Evolutionary conservation across 768 basidiomycete species (phyloP).

Genomic region (Tylopilus balloui): DNA sequence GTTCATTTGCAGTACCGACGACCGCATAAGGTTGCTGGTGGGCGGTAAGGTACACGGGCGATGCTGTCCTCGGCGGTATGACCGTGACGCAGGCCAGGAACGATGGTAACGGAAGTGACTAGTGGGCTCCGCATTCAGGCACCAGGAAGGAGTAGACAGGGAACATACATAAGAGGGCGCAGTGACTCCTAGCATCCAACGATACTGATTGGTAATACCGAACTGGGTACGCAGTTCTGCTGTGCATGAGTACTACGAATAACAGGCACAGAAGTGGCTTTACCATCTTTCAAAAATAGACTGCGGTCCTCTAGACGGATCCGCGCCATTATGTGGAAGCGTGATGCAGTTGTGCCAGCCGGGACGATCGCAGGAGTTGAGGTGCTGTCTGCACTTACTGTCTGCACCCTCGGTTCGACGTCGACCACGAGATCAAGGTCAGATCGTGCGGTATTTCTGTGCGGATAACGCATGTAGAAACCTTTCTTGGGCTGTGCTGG

Average conservation of each 20-base stretch:
- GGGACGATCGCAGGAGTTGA: conserved; percentile 4
- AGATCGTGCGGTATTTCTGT: conserved; percentile 39
- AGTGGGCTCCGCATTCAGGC: not conserved
- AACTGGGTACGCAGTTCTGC: conserved; percentile 32
- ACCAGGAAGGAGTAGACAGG: not conserved
- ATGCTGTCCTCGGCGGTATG: conserved; percentile 34
- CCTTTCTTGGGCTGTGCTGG: conserved; percentile 2
- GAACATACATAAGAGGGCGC: conserved; percentile 46
- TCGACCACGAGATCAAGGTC: conserved; percentile 31
- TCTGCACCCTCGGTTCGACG: not conserved
- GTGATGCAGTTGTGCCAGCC: conserved; percentile 23
- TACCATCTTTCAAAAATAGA: conserved; percentile 40
- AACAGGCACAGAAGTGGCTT: conserved; percentile 2
- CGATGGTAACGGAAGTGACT: conserved; percentile 30
- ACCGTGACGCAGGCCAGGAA: conserved; percentile 37
- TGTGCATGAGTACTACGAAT: conserved; percentile 4
- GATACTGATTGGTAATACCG: conserved; percentile 35
- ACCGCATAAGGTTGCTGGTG: conserved; percentile 39
- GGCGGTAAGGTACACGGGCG: conserved; percentile 29
- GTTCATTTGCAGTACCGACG: conserved; percentile 38
- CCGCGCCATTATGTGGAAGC: conserved; percentile 46
- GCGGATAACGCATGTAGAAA: conserved; percentile 39
- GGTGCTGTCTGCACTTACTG: not conserved
- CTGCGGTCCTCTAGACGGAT: conserved; percentile 43
- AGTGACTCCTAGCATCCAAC: conserved; percentile 43